A percentile compares a stretch with the other conserved stretches of the same genome.
These are phyloP conservation scores for Gossypium herbaceum DNA, from an alignment of 345 rosid genomes.

Conservation along the genomic window DNA sequence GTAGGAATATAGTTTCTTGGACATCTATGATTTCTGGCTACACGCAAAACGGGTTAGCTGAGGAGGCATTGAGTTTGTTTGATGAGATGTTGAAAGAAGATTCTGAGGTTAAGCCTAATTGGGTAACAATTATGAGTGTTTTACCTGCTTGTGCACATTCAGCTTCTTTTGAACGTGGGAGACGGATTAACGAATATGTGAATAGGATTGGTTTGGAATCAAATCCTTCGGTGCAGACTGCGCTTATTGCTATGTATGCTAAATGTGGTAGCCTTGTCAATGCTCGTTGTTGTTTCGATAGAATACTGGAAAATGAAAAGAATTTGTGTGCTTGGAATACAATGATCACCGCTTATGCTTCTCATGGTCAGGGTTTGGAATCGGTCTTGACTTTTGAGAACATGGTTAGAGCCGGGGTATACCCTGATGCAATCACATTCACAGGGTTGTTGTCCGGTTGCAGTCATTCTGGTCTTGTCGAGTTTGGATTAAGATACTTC, in stretches of 20 bases:
- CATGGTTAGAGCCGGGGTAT: constrained; percentile 31
- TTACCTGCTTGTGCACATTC: constrained; percentile 34
- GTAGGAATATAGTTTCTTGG: constrained; percentile 46
- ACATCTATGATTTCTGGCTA: constrained; percentile 57
- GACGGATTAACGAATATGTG: constrained; percentile 23
- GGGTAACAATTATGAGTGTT: constrained; percentile 37
- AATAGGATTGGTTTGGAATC: constrained; percentile 2
- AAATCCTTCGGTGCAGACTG: constrained; percentile 6
- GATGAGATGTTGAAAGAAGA: constrained; percentile 38
- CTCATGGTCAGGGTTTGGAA: constrained; percentile 36
- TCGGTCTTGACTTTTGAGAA: constrained; percentile 21
- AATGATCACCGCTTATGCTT: constrained; percentile 27
- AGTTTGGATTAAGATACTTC: constrained; percentile 30
- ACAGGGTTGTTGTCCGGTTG: constrained; percentile 39
- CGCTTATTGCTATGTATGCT: constrained; percentile 8
- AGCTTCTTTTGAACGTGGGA: constrained; percentile 40
- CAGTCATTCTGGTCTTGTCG: constrained; percentile 41
- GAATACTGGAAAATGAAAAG: constrained; percentile 4
- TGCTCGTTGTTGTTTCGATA: constrained; percentile 4
- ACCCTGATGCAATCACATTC: constrained; percentile 38
- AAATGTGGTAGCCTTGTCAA: constrained; percentile 8
- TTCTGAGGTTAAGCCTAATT: constrained; percentile 39
- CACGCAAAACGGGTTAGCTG: constrained; percentile 37
- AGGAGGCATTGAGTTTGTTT: constrained; percentile 42
- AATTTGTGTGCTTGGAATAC: constrained; percentile 15